A percentile compares a stretch with the other conserved stretches of the same genome.
Conservation (phyloP, 2,329 filamentous ascomycete genomes). For the Diatrype stigma region DNA sequence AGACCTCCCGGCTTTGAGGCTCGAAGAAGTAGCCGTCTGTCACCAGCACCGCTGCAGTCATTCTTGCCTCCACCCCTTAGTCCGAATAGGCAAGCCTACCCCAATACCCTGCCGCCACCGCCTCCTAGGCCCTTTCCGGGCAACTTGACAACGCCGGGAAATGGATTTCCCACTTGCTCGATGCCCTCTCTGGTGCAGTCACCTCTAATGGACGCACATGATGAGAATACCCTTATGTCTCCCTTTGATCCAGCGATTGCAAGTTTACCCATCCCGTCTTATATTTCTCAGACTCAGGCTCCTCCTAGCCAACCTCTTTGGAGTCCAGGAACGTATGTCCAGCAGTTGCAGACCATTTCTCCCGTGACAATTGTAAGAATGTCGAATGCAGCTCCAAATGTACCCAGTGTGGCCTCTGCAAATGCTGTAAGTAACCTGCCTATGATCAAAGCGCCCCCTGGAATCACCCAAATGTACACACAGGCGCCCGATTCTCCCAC, state of each 20-base stretch:
- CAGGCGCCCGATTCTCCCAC: neutral
- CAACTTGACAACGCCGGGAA: neutral
- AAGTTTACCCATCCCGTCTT: neutral
- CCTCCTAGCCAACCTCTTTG: neutral
- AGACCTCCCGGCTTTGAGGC: slow-evolving; percentile 13
- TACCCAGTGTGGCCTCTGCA: neutral
- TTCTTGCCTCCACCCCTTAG: slow-evolving; percentile 2
- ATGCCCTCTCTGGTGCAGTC: neutral
- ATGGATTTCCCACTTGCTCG: neutral
- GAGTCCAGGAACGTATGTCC: neutral
- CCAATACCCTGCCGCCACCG: slow-evolving; percentile 12
- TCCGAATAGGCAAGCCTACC: slow-evolving; percentile 3
- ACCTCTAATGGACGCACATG: neutral
- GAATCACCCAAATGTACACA: neutral
- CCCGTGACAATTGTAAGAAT: neutral
- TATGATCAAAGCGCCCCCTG: neutral
- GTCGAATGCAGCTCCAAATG: neutral
- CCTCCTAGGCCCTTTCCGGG: slow-evolving; percentile 12
- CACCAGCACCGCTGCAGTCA: slow-evolving; percentile 1
- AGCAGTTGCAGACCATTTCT: neutral
- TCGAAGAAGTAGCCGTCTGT: neutral
- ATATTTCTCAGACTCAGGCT: neutral
- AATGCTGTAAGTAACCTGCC: neutral
- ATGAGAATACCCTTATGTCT: neutral
- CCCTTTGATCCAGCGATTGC: neutral